Conservation (phyloP, 31 red algal species). For the Endocladia muricata region DNA sequence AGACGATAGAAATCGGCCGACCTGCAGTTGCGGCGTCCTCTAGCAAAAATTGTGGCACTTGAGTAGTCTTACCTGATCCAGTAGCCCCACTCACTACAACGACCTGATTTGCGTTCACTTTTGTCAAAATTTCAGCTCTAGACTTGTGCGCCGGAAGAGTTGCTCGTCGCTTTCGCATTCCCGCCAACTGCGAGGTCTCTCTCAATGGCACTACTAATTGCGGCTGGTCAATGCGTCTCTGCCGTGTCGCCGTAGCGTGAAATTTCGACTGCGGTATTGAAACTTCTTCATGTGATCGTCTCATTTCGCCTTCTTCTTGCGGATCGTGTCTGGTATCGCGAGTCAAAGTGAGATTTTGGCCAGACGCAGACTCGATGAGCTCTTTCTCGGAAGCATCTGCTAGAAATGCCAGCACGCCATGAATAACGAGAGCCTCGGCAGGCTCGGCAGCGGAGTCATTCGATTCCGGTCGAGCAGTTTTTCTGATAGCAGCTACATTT, state of each 20-base stretch:
- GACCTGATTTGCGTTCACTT: constrained; percentile 42
- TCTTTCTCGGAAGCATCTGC: constrained; percentile 35
- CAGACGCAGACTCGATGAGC: constrained; percentile 18
- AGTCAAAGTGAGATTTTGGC: no score
- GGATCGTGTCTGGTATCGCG: background rate
- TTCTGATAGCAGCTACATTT: background rate
- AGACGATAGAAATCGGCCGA: constrained; percentile 58
- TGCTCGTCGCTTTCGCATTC: constrained; percentile 44
- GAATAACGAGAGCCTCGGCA: background rate
- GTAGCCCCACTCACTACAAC: constrained; percentile 81
- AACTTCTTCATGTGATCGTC: background rate
- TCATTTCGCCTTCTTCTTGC: background rate
- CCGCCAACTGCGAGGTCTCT: constrained; percentile 12
- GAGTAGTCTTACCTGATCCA: constrained; percentile 96
- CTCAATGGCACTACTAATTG: constrained; percentile 4
- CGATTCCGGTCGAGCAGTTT: constrained; percentile 1
- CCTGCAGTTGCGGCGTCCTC: constrained; percentile 53
- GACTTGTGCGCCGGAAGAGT: constrained; percentile 53
- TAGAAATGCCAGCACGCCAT: constrained; percentile 51
- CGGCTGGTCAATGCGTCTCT: constrained; percentile 1
- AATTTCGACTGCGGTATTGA: background rate
- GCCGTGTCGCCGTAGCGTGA: background rate
- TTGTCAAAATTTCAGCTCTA: constrained; percentile 46
- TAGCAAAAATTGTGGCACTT: constrained; percentile 88
- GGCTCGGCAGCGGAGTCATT: background rate